A percentile compares a stretch with the other conserved stretches of the same genome.
Conservation (phyloP, 805 yeast species). For the Lachancea meyersii region DNA sequence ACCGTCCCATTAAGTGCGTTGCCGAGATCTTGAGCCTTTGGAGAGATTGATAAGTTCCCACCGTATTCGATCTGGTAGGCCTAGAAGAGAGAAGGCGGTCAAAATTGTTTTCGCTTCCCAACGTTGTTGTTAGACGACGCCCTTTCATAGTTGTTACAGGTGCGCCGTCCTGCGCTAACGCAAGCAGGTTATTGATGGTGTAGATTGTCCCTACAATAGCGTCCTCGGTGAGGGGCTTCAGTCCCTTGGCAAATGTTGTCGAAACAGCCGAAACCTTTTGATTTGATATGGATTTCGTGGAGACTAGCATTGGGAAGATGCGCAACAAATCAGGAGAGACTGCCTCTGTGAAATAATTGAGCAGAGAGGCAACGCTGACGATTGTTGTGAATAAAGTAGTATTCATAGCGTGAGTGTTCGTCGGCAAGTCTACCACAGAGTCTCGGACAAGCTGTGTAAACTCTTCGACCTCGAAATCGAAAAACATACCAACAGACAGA, state of each 20-base stretch:
- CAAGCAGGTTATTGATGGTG: constrained; percentile 68
- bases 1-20: not conserved
- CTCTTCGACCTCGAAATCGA: constrained; percentile 45
- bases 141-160: constrained; percentile 33
- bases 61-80: constrained; percentile 7
- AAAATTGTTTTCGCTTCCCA: constrained; percentile 2
- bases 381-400: constrained; percentile 45
- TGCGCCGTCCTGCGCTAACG: constrained; percentile 44
- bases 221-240: constrained; percentile 69
- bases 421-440: constrained; percentile 46
- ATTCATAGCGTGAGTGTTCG: constrained; percentile 45
- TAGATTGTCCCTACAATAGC: constrained; percentile 78
- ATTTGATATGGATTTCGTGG: constrained; percentile 45
- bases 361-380: constrained; percentile 50
- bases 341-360: constrained; percentile 37
- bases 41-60: constrained; percentile 9
- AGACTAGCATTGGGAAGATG: constrained; percentile 46
- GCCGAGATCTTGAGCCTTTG: constrained; percentile 5
- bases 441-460: constrained; percentile 39
- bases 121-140: constrained; percentile 27
- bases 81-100: constrained; percentile 7
- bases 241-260: constrained; percentile 54
- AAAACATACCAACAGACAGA: constrained; percentile 36
- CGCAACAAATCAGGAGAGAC: constrained; percentile 34
- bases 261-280: constrained; percentile 49